Conservation (phyloP, 495 filamentous ascomycete genomes). For the Aspergillus haitiensis region DNA sequence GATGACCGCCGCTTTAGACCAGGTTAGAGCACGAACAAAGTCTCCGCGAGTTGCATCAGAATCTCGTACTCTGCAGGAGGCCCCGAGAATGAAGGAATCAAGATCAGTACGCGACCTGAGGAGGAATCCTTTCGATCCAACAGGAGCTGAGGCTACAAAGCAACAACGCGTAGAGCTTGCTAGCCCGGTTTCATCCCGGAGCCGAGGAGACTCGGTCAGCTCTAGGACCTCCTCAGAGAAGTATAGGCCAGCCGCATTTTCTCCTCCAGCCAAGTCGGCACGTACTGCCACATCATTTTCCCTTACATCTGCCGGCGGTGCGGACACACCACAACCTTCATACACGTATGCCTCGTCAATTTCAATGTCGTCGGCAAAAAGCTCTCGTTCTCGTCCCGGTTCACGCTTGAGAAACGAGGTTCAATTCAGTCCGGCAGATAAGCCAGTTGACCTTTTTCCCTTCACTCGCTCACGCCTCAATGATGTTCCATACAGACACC, state of each 20-base stretch:
- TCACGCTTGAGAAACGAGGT: slow-evolving; percentile 84
- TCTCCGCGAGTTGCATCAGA: slow-evolving; percentile 38
- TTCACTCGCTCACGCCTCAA: slow-evolving; percentile 72
- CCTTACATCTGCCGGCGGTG: slow-evolving; percentile 35
- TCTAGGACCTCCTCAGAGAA: slow-evolving; percentile 50
- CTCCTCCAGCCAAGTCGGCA: slow-evolving; percentile 44
- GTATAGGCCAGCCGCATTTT: slow-evolving; percentile 37
- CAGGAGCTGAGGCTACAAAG: slow-evolving; percentile 42
- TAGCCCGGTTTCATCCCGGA: slow-evolving; percentile 65
- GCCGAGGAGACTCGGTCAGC: slow-evolving; percentile 62
- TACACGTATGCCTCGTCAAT: slow-evolving; percentile 51
- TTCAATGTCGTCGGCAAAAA: slow-evolving; percentile 64
- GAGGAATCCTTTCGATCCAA: slow-evolving; percentile 46
- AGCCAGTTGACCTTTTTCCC: slow-evolving; percentile 63
- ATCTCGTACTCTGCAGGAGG: slow-evolving; percentile 36
- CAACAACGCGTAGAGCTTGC: slow-evolving; percentile 57
- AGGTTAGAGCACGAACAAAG: slow-evolving; percentile 38
- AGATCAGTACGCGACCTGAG: slow-evolving; percentile 20
- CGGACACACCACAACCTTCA: slow-evolving; percentile 44
- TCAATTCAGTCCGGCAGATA: slow-evolving; percentile 59
- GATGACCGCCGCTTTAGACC: slow-evolving; percentile 77
- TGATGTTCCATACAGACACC: slow-evolving; percentile 74
- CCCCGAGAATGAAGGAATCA: slow-evolving; percentile 40
- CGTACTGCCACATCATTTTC: slow-evolving; percentile 51
- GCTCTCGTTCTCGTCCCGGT: slow-evolving; percentile 61